Percentiles rank a stretch among this genome's conserved stretches.
Evolutionary conservation across 1,284 basidiomycete species (phyloP).

Genomic region (Ganoderma boninense): DNA sequence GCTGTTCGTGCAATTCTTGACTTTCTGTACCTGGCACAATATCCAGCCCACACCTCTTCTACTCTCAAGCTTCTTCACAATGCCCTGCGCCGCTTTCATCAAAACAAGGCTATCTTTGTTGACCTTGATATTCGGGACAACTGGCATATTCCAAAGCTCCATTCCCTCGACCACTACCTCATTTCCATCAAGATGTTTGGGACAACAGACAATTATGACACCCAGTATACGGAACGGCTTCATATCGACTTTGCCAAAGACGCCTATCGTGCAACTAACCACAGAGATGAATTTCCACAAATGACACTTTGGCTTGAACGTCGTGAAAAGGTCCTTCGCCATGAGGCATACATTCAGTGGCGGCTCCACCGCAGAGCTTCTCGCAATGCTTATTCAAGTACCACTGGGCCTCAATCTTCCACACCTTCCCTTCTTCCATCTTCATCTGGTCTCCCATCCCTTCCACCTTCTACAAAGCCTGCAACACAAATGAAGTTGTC

Average conservation of each 20-base stretch:
- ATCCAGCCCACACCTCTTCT: neutral
- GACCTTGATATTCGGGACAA: constrained; percentile 26
- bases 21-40: constrained; percentile 13
- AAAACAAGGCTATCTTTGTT: constrained; percentile 14
- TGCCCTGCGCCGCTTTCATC: constrained; percentile 3
- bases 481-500: neutral
- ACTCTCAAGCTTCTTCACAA: neutral
- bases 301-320: constrained; percentile 48
- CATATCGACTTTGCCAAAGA: no score
- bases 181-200: constrained; percentile 7
- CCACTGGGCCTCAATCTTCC: no score
- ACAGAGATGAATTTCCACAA: constrained; percentile 45
- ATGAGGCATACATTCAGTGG: constrained; percentile 15
- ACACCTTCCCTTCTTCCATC: no score
- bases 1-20: constrained; percentile 4
- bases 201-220: constrained; percentile 18
- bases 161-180: constrained; percentile 15
- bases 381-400: no score
- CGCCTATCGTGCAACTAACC: constrained; percentile 41
- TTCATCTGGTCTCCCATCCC: no score
- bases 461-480: neutral
- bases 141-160: constrained; percentile 37
- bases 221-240: constrained; percentile 33
- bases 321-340: constrained; percentile 32
- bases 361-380: neutral